Evolutionary conservation across 495 filamentous ascomycete species (phyloP).

Genomic region (Lentithecium fluviatile): DNA sequence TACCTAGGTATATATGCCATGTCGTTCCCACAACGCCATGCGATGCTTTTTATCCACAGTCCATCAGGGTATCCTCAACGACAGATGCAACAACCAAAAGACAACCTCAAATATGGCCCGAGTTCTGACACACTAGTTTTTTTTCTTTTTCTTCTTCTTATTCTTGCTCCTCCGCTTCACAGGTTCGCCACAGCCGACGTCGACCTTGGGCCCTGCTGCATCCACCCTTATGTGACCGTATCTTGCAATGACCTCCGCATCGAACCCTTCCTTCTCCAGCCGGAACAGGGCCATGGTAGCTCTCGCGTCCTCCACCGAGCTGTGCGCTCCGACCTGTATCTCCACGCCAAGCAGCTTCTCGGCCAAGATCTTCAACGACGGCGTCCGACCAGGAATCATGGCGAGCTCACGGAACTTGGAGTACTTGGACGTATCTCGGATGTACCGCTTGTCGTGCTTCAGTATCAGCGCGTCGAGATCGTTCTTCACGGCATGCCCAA

Average conservation of each 20-base stretch:
- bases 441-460: slow-evolving; percentile 69
- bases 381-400: slow-evolving; percentile 68
- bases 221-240: slow-evolving; percentile 44
- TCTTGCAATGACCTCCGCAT: slow-evolving; percentile 64
- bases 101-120: no score
- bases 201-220: slow-evolving; percentile 37
- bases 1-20: no score
- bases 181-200: slow-evolving; percentile 38
- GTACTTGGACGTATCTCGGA: slow-evolving; percentile 82
- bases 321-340: slow-evolving; percentile 76
- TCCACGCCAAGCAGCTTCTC: slow-evolving; percentile 75
- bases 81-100: no score
- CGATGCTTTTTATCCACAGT: no score
- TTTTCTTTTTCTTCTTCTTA: slow-evolving; percentile 29
- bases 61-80: no score
- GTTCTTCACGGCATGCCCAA: slow-evolving; percentile 88
- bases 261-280: slow-evolving; percentile 76
- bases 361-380: slow-evolving; percentile 71
- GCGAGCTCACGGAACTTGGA: slow-evolving; percentile 65
- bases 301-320: slow-evolving; percentile 81
- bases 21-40: no score
- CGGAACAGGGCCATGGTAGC: slow-evolving; percentile 85
- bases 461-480: slow-evolving; percentile 77
- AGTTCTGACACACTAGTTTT: slow-evolving; percentile 19
- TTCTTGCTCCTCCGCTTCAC: slow-evolving; percentile 35